Conservation (phyloP, 2,329 filamentous ascomycete species). For the Penicillium glabrum region DNA sequence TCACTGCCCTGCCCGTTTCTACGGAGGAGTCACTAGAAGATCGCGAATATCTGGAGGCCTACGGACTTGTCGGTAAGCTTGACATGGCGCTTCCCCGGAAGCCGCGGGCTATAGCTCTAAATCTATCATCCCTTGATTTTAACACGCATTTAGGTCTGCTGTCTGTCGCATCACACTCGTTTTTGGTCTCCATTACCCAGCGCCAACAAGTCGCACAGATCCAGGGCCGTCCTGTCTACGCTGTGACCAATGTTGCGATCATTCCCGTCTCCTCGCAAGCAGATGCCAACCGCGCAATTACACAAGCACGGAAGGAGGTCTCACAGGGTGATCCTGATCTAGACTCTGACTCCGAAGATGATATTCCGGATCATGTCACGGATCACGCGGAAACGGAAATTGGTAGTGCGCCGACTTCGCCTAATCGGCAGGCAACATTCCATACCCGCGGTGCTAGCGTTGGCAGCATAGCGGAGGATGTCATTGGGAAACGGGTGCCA, state of each 20-base stretch:
- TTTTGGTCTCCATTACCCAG: conserved; percentile 81
- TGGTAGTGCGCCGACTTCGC: conserved; percentile 27
- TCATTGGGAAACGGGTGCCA: conserved; percentile 76
- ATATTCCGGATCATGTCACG: conserved; percentile 29
- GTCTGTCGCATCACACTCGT: conserved; percentile 75
- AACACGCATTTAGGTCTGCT: conserved; percentile 66
- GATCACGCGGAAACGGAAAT: conserved; percentile 30
- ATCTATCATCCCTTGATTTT: not conserved
- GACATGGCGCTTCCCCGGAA: not conserved
- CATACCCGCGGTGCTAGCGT: conserved; percentile 34
- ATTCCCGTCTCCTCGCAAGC: conserved; percentile 77
- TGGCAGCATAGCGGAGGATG: conserved; percentile 77
- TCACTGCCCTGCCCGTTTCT: conserved; percentile 47
- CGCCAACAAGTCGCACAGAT: conserved; percentile 88
- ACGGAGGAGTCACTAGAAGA: conserved; percentile 26
- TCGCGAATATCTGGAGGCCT: conserved; percentile 46
- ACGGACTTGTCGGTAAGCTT: conserved; percentile 58
- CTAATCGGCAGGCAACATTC: conserved; percentile 19
- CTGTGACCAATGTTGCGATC: conserved; percentile 84
- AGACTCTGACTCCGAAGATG: conserved; percentile 27
- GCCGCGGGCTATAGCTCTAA: not conserved
- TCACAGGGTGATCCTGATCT: conserved; percentile 40
- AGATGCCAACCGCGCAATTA: conserved; percentile 73
- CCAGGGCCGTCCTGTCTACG: conserved; percentile 77
- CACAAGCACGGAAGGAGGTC: conserved; percentile 55